Percentiles rank a stretch among this genome's conserved stretches.
Conservation (phyloP, 768 basidiomycete genomes). For the Lyophyllum atratum region DNA sequence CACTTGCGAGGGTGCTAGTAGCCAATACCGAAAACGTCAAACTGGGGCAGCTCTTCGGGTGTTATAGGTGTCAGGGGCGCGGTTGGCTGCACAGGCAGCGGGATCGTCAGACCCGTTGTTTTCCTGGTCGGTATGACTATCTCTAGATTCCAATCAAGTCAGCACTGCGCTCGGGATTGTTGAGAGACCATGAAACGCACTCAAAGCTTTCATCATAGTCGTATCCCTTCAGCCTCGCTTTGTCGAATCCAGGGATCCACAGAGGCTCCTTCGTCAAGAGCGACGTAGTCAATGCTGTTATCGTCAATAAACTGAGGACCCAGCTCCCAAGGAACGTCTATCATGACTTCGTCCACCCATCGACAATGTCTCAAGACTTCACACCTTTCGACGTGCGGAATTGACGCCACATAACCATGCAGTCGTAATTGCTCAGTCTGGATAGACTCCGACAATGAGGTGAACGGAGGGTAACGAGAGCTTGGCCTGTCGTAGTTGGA, state of each 20-base stretch:
- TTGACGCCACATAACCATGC: conserved; percentile 38
- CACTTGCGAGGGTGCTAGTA: not conserved
- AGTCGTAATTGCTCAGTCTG: conserved; percentile 77
- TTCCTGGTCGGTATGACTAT: conserved; percentile 18
- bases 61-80: not conserved
- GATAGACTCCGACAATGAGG: conserved; percentile 89
- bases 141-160: not conserved
- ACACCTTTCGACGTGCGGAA: conserved; percentile 43
- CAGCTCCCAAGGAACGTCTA: conserved; percentile 89
- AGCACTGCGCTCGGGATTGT: not conserved
- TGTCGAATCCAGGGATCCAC: conserved; percentile 67
- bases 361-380: conserved; percentile 91
- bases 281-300: conserved; percentile 92
- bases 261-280: conserved; percentile 94
- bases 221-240: conserved; percentile 16
- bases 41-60: not conserved
- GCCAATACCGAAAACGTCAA: conserved; percentile 6
- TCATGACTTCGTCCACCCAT: conserved; percentile 94
- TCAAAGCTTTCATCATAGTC: conserved; percentile 15
- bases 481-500: conserved; percentile 96
- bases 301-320: conserved; percentile 79
- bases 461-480: conserved; percentile 89
- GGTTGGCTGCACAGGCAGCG: not conserved
- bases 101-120: conserved; percentile 2
- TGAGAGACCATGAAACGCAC: conserved; percentile 2